These are phyloP conservation scores for Rhizopogon vulgaris DNA, from an alignment of 768 basidiomycete species.

Conservation along the genomic window DNA sequence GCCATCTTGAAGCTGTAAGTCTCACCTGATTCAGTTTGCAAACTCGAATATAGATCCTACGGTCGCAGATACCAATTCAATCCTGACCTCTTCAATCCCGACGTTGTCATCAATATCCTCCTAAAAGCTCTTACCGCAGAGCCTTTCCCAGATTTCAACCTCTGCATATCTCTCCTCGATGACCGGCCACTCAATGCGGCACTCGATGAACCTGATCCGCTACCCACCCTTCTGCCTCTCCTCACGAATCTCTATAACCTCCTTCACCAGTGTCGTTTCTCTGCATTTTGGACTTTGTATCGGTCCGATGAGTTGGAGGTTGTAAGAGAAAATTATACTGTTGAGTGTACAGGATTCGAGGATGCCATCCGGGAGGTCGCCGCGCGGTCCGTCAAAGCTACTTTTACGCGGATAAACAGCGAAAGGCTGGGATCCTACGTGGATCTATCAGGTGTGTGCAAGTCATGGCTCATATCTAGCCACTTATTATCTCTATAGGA, in stretches of 20 bases:
- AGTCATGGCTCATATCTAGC: background rate
- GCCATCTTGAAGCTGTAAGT: conserved; percentile 88
- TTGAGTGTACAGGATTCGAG: conserved; percentile 80
- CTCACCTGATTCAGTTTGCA: background rate
- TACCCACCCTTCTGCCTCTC: conserved; percentile 62
- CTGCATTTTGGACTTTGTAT: conserved; percentile 78
- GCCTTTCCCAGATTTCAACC: conserved; percentile 89
- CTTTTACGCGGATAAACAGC: conserved; percentile 69
- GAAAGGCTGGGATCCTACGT: conserved; percentile 68
- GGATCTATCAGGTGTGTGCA: conserved; percentile 50
- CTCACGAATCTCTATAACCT: conserved; percentile 63
- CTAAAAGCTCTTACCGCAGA: conserved; percentile 82
- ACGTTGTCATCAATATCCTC: conserved; percentile 92
- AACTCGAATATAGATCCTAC: background rate
- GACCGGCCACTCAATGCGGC: conserved; percentile 52
- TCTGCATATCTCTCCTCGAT: conserved; percentile 88
- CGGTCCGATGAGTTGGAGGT: conserved; percentile 61
- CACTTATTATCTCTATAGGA: conserved; percentile 29
- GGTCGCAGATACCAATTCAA: conserved; percentile 87
- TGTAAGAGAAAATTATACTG: conserved; percentile 82
- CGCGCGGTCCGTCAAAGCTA: conserved; percentile 68
- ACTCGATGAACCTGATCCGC: conserved; percentile 77
- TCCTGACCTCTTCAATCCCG: conserved; percentile 85
- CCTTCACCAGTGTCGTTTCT: conserved; percentile 81
- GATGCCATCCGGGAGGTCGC: conserved; percentile 75